phyloP scores from a whole-genome alignment of 306 rosid species.

The Cucurbita moschata region DNA sequence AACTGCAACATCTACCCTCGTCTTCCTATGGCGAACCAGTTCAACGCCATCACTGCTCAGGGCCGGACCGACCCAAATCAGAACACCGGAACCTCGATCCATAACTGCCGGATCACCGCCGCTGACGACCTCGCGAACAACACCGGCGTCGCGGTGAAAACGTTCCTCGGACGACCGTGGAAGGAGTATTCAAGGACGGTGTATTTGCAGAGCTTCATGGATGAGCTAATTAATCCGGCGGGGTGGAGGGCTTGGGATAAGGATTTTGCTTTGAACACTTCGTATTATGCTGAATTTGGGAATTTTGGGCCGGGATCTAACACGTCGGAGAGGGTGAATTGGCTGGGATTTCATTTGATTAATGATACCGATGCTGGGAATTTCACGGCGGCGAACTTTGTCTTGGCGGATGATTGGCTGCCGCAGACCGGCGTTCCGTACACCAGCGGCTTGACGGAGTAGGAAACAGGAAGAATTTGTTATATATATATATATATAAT shows the following conservation, averaged over 20 bases:
- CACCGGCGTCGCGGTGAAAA: not conserved
- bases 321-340: constrained; percentile 29
- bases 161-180: constrained; percentile 86
- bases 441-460: constrained; percentile 16
- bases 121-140: constrained; percentile 38
- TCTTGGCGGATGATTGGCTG: constrained; percentile 50
- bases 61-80: constrained; percentile 76
- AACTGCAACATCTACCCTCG: constrained; percentile 71
- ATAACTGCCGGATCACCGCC: constrained; percentile 47
- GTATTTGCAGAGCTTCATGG: constrained; percentile 50
- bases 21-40: constrained; percentile 65
- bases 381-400: constrained; percentile 42
- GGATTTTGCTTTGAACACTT: constrained; percentile 51
- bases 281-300: constrained; percentile 63
- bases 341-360: constrained; percentile 52
- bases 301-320: constrained; percentile 56
- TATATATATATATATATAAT: not conserved
- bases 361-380: constrained; percentile 36
- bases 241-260: constrained; percentile 87
- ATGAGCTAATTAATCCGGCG: constrained; percentile 19
- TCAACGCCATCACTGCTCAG: constrained; percentile 87
- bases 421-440: constrained; percentile 63
- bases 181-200: constrained; percentile 70
- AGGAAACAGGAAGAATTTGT: not conserved
- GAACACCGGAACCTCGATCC: constrained; percentile 64